Conservation (phyloP, 2,329 filamentous ascomycete genomes). For the Stenocarpella maydis region DNA sequence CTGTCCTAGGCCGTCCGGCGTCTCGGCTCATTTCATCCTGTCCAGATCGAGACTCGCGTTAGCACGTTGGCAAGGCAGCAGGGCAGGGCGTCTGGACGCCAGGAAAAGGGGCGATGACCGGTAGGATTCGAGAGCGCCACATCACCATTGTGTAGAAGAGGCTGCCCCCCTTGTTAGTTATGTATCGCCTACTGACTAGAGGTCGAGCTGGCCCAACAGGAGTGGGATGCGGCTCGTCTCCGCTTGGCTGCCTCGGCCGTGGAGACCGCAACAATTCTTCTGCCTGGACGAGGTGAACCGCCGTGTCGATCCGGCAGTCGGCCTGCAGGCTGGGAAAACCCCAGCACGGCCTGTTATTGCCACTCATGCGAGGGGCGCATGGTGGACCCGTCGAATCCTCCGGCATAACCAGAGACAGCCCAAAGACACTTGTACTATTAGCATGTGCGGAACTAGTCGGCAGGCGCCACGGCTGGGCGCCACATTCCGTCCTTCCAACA, state of each 20-base stretch:
- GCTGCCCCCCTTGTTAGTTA: background rate
- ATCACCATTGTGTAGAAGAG: background rate
- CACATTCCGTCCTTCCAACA: background rate
- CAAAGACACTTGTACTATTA: background rate
- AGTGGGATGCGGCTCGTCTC: background rate
- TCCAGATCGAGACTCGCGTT: constrained; percentile 22
- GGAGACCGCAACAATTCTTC: background rate
- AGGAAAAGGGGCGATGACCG: background rate
- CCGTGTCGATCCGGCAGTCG: constrained; percentile 2
- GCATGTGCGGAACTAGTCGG: constrained; percentile 7
- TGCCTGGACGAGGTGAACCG: background rate
- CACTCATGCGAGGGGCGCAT: background rate
- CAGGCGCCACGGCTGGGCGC: background rate
- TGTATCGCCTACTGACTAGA: background rate
- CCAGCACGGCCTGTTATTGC: background rate
- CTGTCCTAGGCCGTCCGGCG: background rate
- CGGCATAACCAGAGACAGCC: background rate
- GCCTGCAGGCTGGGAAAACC: background rate
- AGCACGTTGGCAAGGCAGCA: constrained; percentile 2
- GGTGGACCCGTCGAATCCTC: constrained; percentile 14
- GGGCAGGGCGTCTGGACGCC: no score
- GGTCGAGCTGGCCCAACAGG: background rate
- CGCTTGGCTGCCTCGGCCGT: constrained; percentile 11
- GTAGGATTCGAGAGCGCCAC: constrained; percentile 1
- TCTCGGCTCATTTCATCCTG: constrained; percentile 12